Conservation (phyloP, 2,329 filamentous ascomycete species). For the Orbilia quercus region DNA sequence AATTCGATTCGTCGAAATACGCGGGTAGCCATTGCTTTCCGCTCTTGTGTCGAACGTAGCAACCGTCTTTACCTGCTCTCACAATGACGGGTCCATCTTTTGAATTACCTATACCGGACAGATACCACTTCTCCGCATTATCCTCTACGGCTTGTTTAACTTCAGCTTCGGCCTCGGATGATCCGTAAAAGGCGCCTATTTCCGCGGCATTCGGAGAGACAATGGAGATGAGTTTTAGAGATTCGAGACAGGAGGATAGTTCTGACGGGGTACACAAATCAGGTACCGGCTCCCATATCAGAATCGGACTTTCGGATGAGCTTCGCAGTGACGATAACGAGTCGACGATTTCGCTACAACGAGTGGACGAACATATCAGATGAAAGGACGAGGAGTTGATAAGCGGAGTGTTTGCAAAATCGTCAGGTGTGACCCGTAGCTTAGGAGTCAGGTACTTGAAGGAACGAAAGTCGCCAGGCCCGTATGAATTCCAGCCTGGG, state of each 20-base stretch:
- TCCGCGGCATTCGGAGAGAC: slow-evolving; percentile 87
- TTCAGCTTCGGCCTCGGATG: slow-evolving; percentile 63
- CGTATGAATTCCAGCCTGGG: slow-evolving; percentile 41
- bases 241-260: slow-evolving; percentile 65
- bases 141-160: slow-evolving; percentile 63
- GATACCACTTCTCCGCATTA: slow-evolving; percentile 63
- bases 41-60: slow-evolving; percentile 64
- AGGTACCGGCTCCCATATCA: slow-evolving; percentile 96
- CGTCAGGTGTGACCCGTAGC: slow-evolving; percentile 77
- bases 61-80: slow-evolving; percentile 77
- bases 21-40: slow-evolving; percentile 81
- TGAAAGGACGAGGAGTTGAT: slow-evolving; percentile 73
- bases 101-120: slow-evolving; percentile 60
- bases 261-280: slow-evolving; percentile 81
- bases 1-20: slow-evolving; percentile 69
- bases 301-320: slow-evolving; percentile 65
- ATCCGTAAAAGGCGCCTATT: slow-evolving; percentile 83
- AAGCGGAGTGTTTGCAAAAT: slow-evolving; percentile 75
- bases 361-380: slow-evolving; percentile 58
- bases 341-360: slow-evolving; percentile 52
- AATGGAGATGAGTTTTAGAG: slow-evolving; percentile 69
- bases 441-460: slow-evolving; percentile 93
- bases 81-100: slow-evolving; percentile 71
- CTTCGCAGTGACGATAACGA: slow-evolving; percentile 48
- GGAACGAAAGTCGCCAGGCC: slow-evolving; percentile 65